Base-by-base conservation (phyloP, 1,284 basidiomycete genomes). In the Puccinia horiana region DNA sequence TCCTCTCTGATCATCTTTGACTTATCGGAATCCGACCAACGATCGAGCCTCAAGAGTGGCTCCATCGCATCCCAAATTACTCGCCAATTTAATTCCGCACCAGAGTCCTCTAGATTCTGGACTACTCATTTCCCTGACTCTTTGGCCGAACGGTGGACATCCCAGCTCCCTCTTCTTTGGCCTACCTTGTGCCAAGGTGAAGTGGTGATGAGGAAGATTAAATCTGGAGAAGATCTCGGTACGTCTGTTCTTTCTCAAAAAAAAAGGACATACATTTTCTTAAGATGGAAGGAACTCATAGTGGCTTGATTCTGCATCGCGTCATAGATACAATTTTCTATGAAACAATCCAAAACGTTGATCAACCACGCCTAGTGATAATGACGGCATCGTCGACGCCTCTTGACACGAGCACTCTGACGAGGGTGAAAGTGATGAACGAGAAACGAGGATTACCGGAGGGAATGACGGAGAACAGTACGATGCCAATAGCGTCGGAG, bases 1-100 rank as follows among this genome's bases (percentile, higher is more conserved):
- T 80, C 77, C 0, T 80, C 77, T 20, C 56, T 80, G 20, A 18
- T 72, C 18, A 72, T 80, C 37, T 58, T 70, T 26, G 52, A 67
- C 37, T 40, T 80, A n/a, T 52, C 47, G 11, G 37, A 67, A 35
- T 42, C 32, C 65, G 58, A 44, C 32, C 61, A 69, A 16, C 44
- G 49, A 44, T 40, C 35, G 20, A 32, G 26, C 20, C 63, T 78
- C 58, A 69, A 35, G 20, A 69, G 47, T 26, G 63, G 44, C 11
- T 52, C 47, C 14, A n/a, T 77, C n/a, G 58, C 75, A 40, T 72
- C 77, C 12, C 49, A 35, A n/a, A 70, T 80, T 37, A 80, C 14
- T 44, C 32, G 61, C n/a, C 65, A 47, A 12, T 80, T 42, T 29
- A 80, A 80, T 47, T 58, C 67, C 26, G 32, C 47, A 18, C 37